phyloP scores from a whole-genome alignment of 2,329 filamentous ascomycete species.

The Tetracladium maxilliforme region DNA sequence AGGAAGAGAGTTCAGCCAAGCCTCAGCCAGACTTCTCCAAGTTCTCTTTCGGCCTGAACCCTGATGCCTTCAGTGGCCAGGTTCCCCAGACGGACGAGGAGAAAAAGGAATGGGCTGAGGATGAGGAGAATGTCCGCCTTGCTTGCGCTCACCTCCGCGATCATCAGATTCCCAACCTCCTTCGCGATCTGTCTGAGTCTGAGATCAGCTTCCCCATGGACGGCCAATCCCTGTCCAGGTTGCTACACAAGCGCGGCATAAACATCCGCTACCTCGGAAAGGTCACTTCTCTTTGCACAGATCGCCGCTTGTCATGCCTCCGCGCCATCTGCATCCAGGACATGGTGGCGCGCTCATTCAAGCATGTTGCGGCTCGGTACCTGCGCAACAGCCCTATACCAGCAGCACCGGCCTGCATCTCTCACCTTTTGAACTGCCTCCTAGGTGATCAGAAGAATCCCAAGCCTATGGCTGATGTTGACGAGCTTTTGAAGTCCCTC shows the following conservation, averaged over 20 bases:
- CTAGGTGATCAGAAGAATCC: conserved; percentile 63
- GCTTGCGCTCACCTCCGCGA: conserved; percentile 67
- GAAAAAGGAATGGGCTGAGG: conserved; percentile 65
- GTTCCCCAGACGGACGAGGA: conserved; percentile 80
- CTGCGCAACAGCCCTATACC: conserved; percentile 67
- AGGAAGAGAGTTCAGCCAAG: conserved; percentile 42
- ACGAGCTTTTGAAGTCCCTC: conserved; percentile 56
- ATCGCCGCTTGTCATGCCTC: conserved; percentile 62
- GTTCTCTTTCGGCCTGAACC: conserved; percentile 83
- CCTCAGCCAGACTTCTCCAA: conserved; percentile 73
- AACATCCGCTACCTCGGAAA: conserved; percentile 93
- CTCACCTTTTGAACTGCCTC: conserved; percentile 88
- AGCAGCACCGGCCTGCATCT: conserved; percentile 63
- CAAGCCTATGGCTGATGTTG: conserved; percentile 65
- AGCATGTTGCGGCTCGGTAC: conserved; percentile 73
- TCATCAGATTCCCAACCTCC: conserved; percentile 68
- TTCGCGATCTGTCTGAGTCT: conserved; percentile 78
- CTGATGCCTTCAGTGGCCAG: conserved; percentile 90
- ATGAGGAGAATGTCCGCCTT: conserved; percentile 78
- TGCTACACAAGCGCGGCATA: conserved; percentile 93
- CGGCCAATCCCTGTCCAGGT: conserved; percentile 73
- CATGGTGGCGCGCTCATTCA: conserved; percentile 91
- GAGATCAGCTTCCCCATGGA: conserved; percentile 98
- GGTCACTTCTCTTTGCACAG: conserved; percentile 56
- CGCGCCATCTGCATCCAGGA: conserved; percentile 70